Conservation (phyloP, 1,284 basidiomycete genomes). For the Chondrostereum purpureum region DNA sequence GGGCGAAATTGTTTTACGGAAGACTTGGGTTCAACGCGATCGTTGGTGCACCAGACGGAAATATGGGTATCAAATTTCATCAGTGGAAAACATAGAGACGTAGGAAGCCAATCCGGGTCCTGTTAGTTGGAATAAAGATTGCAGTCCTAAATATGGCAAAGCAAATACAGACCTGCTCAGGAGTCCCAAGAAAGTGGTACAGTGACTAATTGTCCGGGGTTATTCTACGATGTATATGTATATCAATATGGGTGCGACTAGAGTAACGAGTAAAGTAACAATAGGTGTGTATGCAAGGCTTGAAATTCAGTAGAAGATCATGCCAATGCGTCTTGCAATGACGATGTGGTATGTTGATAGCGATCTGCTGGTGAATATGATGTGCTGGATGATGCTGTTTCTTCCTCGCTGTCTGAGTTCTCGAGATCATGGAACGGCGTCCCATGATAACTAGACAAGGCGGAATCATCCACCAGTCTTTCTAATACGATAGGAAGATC, state of each 20-base stretch:
- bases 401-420: not conserved
- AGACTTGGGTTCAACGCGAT: constrained; percentile 48
- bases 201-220: no score
- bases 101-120: no score
- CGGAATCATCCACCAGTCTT: constrained; percentile 36
- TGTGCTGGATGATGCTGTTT: constrained; percentile 10
- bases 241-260: no score
- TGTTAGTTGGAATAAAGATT: no score
- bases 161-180: no score
- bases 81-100: constrained; percentile 22
- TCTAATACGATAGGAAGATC: constrained; percentile 38
- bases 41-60: constrained; percentile 38
- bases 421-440: not conserved
- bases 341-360: constrained; percentile 23
- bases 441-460: not conserved
- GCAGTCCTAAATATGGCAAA: no score
- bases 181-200: no score
- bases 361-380: constrained; percentile 10
- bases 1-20: constrained; percentile 52
- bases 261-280: no score
- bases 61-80: constrained; percentile 43
- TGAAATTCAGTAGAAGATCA: constrained; percentile 11
- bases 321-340: constrained; percentile 24
- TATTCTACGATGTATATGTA: no score
- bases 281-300: not conserved